Percentiles rank a stretch among this genome's conserved stretches.
Conservation (phyloP, 129 eudicot genomes). For the Centaurea solstitialis region DNA sequence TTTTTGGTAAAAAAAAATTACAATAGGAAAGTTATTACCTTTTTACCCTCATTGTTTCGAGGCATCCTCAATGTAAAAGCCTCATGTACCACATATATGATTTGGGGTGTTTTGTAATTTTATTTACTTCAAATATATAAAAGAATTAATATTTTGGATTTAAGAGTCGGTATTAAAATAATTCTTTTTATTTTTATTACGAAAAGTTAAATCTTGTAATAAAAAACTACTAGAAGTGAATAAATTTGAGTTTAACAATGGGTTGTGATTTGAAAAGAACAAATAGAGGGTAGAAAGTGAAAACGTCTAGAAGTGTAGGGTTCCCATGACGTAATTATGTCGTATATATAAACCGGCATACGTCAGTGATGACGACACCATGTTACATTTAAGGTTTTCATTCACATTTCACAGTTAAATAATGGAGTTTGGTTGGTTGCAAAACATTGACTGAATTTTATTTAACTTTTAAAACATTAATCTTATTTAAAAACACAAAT, state of each 20-base stretch:
- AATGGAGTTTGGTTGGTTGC: constrained; percentile 6
- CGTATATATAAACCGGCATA: not conserved
- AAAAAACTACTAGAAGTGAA: not conserved
- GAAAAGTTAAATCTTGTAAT: not conserved
- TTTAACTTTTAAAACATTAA: not conserved
- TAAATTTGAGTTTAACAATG: not conserved
- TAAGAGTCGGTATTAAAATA: not conserved
- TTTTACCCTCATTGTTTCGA: constrained; percentile 28
- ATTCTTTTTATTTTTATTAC: not conserved
- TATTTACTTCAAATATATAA: constrained; percentile 17
- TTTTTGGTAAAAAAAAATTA: constrained; percentile 27
- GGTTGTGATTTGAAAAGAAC: not conserved
- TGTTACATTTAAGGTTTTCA: constrained; percentile 23
- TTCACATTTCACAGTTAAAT: not conserved
- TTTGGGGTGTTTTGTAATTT: constrained; percentile 27
- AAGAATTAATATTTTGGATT: not conserved
- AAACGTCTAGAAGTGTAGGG: not conserved
- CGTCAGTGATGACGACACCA: constrained; percentile 27
- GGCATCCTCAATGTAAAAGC: constrained; percentile 12
- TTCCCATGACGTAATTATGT: not conserved
- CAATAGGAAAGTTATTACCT: constrained; percentile 11
- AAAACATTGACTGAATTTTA: not conserved
- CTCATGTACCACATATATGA: constrained; percentile 14
- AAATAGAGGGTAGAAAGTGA: not conserved
- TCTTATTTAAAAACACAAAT: no score